phyloP scores from a whole-genome alignment of 2,329 filamentous ascomycete genomes.

The Fusarium sp. region DNA sequence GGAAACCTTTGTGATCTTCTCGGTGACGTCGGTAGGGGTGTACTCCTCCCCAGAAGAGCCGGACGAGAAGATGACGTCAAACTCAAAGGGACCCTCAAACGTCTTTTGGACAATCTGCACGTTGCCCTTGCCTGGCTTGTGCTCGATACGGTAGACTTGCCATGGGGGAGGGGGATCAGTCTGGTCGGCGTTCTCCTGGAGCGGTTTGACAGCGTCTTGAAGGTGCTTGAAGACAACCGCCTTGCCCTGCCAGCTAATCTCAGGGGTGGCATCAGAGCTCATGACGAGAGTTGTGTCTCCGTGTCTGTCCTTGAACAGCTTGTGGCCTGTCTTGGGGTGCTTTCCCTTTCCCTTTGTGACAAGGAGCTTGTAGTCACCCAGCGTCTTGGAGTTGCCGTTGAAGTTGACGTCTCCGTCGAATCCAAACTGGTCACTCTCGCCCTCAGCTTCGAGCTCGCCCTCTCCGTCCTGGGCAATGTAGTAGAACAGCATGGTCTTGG shows the following conservation, averaged over 20 bases:
- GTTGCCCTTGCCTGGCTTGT: conserved; percentile 79
- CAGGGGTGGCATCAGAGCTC: conserved; percentile 74
- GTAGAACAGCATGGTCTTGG: conserved; percentile 84
- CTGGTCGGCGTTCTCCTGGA: conserved; percentile 61
- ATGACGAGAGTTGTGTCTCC: conserved; percentile 81
- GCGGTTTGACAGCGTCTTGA: conserved; percentile 61
- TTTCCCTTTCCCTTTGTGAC: conserved; percentile 77
- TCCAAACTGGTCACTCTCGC: conserved; percentile 62
- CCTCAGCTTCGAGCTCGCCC: conserved; percentile 69
- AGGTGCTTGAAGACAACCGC: conserved; percentile 67
- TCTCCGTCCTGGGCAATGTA: conserved; percentile 86
- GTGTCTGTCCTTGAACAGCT: conserved; percentile 75
- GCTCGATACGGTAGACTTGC: conserved; percentile 83
- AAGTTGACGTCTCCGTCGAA: conserved; percentile 74
- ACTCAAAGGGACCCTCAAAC: conserved; percentile 91
- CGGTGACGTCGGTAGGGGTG: conserved; percentile 73
- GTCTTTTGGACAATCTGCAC: conserved; percentile 91
- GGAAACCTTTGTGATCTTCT: conserved; percentile 74
- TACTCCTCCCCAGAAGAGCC: conserved; percentile 70
- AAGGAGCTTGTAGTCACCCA: conserved; percentile 84
- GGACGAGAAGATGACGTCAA: conserved; percentile 92
- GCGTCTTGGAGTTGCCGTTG: conserved; percentile 74
- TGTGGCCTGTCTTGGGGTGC: conserved; percentile 73
- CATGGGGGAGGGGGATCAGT: conserved; percentile 85
- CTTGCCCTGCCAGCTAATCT: conserved; percentile 88